These are phyloP conservation scores for Rhynchospora tenuis DNA, from an alignment of 176 grass and related monocot species.

Conservation along the genomic window DNA sequence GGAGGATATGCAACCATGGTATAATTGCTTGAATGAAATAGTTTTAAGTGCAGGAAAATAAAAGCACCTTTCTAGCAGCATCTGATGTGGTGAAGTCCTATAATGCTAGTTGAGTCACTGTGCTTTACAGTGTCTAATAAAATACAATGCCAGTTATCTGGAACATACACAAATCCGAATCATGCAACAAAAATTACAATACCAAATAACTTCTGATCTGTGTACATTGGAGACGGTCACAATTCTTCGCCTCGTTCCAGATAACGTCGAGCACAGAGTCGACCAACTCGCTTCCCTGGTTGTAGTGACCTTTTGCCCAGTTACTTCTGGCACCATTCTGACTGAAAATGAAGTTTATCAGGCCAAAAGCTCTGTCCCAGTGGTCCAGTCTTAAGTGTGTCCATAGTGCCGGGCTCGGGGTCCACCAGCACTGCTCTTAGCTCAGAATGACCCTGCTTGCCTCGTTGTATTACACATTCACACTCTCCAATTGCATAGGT, in stretches of 20 bases:
- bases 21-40: background rate
- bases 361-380: constrained; percentile 71
- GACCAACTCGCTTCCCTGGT: constrained; percentile 73
- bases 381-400: constrained; percentile 55
- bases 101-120: no score
- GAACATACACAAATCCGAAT: background rate
- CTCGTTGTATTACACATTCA: constrained; percentile 89
- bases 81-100: constrained; percentile 62
- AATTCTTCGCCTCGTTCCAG: constrained; percentile 17
- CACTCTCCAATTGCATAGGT: constrained; percentile 68
- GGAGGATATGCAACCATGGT: background rate
- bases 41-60: background rate
- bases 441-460: constrained; percentile 66
- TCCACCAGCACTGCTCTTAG: constrained; percentile 80
- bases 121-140: no score
- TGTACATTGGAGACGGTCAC: constrained; percentile 23
- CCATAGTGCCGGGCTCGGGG: constrained; percentile 87
- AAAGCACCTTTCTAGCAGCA: constrained; percentile 59
- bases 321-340: constrained; percentile 88
- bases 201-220: background rate
- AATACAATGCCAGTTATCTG: background rate
- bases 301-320: constrained; percentile 98
- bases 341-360: constrained; percentile 86
- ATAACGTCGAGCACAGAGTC: background rate
- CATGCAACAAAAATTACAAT: background rate